These are phyloP conservation scores for Lecanicillium sp. DNA, from an alignment of 2,329 filamentous ascomycete species.

Conservation along the genomic window DNA sequence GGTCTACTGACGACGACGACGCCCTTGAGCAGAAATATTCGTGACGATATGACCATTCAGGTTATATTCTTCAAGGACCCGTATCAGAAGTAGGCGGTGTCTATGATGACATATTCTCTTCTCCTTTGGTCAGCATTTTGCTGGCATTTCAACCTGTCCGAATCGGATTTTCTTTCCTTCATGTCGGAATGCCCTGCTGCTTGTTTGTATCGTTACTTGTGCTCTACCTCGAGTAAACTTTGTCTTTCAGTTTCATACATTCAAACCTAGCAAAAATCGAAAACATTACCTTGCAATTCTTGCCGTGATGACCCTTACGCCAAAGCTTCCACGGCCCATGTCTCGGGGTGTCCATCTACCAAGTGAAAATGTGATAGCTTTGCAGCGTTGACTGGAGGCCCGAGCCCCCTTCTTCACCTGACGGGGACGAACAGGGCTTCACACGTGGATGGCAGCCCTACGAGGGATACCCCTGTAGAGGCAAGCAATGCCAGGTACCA, in stretches of 20 bases:
- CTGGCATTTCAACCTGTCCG: not conserved
- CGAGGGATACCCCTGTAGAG: too few relatives aligned
- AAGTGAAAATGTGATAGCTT: too few relatives aligned
- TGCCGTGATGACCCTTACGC: too few relatives aligned
- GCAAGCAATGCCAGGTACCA: too few relatives aligned
- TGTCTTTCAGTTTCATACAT: not conserved
- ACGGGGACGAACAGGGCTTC: too few relatives aligned
- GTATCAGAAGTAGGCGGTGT: not conserved
- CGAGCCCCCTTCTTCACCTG: too few relatives aligned
- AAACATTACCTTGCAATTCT: too few relatives aligned
- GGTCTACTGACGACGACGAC: conserved; percentile 65
- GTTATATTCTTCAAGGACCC: conserved; percentile 58
- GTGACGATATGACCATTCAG: conserved; percentile 79
- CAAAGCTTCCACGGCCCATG: too few relatives aligned
- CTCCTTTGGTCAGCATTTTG: not conserved
- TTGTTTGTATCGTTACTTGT: not conserved
- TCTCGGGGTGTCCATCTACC: too few relatives aligned
- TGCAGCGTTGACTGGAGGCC: too few relatives aligned
- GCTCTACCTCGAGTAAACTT: too few relatives aligned
- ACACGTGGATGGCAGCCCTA: too few relatives aligned
- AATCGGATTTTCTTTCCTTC: not conserved
- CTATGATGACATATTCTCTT: not conserved
- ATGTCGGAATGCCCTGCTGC: not conserved
- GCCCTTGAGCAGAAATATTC: conserved; percentile 57
- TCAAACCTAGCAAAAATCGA: not conserved